Conservation (phyloP, 1,139 yeast genomes). For the Entelexis paramagnoliae region DNA sequence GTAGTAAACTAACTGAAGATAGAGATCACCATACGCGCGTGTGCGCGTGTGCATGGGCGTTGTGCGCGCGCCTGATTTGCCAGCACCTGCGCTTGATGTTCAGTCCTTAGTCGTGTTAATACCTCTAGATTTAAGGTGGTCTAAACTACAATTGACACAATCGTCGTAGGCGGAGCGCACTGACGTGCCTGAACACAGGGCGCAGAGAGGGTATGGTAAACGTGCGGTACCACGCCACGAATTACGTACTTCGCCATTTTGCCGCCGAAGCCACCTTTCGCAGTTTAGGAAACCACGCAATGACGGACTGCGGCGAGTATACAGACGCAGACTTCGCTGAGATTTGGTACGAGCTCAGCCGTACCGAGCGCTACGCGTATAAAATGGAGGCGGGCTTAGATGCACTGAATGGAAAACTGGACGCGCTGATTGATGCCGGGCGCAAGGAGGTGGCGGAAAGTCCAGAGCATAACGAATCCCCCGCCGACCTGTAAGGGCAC, state of each 20-base stretch:
- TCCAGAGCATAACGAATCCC: background rate
- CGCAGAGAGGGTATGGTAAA: no score
- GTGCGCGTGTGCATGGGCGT: no score
- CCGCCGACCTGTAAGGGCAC: background rate
- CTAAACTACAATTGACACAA: no score
- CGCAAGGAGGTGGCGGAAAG: background rate
- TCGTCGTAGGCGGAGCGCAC: no score
- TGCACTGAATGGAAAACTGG: conserved; percentile 20
- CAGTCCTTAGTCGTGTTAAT: no score
- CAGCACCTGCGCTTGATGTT: no score
- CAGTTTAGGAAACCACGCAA: background rate
- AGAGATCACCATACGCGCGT: no score
- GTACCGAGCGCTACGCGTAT: conserved; percentile 23
- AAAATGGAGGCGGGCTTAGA: conserved; percentile 21
- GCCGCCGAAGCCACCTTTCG: background rate
- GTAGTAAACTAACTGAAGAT: no score
- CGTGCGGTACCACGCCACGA: background rate
- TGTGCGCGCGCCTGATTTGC: no score
- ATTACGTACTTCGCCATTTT: background rate
- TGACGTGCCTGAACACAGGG: no score
- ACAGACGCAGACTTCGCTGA: conserved; percentile 23
- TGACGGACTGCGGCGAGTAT: conserved; percentile 24
- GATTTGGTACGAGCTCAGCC: conserved; percentile 22
- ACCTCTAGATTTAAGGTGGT: no score
- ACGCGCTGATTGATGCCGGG: conserved; percentile 13